Evolutionary conservation across 352 stramenopile genomes (phyloP).

Genomic region (Globisporangium lucens): DNA sequence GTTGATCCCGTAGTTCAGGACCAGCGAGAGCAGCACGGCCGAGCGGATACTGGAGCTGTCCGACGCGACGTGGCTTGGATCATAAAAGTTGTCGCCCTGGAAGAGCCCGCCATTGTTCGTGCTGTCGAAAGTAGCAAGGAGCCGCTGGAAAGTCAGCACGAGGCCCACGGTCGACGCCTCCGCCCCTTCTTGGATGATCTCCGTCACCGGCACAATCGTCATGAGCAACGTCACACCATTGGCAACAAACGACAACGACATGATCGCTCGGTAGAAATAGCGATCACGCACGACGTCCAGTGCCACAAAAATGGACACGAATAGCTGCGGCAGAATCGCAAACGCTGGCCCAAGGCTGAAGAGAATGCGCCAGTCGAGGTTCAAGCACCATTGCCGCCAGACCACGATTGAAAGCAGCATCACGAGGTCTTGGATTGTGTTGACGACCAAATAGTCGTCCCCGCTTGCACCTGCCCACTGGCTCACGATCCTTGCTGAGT

Average conservation of each 20-base stretch:
- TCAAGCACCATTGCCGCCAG: constrained; percentile 45
- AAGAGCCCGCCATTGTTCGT: constrained; percentile 40
- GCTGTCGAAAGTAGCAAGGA: constrained; percentile 42
- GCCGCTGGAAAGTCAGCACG: constrained; percentile 45
- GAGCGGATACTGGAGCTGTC: constrained; percentile 28
- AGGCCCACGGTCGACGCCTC: constrained; percentile 54
- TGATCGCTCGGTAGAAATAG: constrained; percentile 30
- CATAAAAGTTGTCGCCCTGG: constrained; percentile 31
- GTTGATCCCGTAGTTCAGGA: constrained; percentile 47
- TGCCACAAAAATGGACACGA: constrained; percentile 23
- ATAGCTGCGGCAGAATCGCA: constrained; percentile 26
- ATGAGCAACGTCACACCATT: constrained; percentile 22
- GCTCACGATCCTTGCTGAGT: constrained; percentile 18
- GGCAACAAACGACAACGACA: constrained; percentile 21
- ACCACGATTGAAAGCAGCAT: constrained; percentile 23
- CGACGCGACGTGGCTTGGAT: constrained; percentile 21
- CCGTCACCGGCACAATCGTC: constrained; percentile 40
- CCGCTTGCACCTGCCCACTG: constrained; percentile 25
- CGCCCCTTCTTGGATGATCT: constrained; percentile 55
- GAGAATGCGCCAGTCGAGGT: constrained; percentile 35
- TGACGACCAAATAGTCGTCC: constrained; percentile 22
- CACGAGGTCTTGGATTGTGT: constrained; percentile 21
- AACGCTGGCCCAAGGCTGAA: constrained; percentile 26
- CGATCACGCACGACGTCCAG: constrained; percentile 28
- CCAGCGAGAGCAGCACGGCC: constrained; percentile 29